Percentiles rank a stretch among this genome's conserved stretches.
Conservation (phyloP, 2,329 filamentous ascomycete genomes). For the Venturiaceae sp. region DNA sequence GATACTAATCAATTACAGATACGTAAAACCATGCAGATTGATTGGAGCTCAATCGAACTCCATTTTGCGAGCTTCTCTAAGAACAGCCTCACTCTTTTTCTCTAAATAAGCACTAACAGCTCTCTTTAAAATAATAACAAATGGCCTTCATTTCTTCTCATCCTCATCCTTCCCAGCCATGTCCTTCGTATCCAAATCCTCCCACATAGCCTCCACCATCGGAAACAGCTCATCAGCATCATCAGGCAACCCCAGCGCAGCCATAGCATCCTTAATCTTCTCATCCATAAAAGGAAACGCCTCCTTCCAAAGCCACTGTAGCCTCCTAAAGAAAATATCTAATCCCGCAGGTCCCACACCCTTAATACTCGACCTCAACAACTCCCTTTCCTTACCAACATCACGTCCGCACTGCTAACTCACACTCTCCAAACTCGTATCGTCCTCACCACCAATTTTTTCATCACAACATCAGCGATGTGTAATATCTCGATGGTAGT, state of each 20-base stretch:
- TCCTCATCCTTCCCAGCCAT: conserved; percentile 20
- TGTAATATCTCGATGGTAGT: conserved; percentile 30
- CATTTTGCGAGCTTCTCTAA: too few relatives aligned
- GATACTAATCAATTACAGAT: too few relatives aligned
- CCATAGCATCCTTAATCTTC: conserved; percentile 21
- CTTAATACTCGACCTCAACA: conserved; percentile 26
- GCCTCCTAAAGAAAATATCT: conserved; percentile 31
- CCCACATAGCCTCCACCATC: conserved; percentile 26
- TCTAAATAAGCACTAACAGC: too few relatives aligned
- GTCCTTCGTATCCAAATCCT: neutral
- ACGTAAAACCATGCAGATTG: too few relatives aligned
- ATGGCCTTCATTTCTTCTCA: conserved; percentile 26
- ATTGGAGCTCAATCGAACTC: too few relatives aligned
- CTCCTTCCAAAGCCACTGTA: conserved; percentile 30
- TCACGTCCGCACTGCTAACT: conserved; percentile 20
- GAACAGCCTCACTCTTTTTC: too few relatives aligned
- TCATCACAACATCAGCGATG: conserved; percentile 21
- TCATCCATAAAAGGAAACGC: conserved; percentile 30
- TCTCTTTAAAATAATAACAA: conserved; percentile 31
- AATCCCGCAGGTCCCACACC: conserved; percentile 30
- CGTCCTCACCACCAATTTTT: conserved; percentile 21
- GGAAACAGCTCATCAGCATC: conserved; percentile 22
- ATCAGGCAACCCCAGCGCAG: conserved; percentile 26
- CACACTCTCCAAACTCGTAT: conserved; percentile 20
- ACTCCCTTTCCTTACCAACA: conserved; percentile 18